These are phyloP conservation scores for Gloeopeniophorella convolvens DNA, from an alignment of 768 basidiomycete species.

Conservation along the genomic window DNA sequence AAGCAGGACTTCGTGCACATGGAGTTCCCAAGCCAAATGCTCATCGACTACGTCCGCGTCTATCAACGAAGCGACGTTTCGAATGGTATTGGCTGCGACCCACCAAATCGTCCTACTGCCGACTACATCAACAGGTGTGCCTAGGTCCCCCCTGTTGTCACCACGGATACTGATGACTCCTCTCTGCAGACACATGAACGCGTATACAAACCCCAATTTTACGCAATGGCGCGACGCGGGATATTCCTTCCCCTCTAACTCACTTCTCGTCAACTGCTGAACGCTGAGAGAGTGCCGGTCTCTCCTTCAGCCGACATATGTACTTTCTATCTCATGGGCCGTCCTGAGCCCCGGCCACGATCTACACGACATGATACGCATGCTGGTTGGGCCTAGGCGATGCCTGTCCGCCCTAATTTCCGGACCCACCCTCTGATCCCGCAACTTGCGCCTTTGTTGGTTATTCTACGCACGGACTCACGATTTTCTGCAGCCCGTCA, in stretches of 20 bases:
- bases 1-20: constrained; percentile 63
- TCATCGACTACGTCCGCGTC: constrained; percentile 84
- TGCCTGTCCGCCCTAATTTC: constrained; percentile 10
- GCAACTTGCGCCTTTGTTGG: not conserved
- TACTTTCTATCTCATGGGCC: constrained; percentile 4
- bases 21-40: constrained; percentile 73
- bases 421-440: no score
- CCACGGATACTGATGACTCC: not conserved
- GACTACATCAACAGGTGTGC: constrained; percentile 67
- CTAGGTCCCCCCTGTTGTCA: not conserved
- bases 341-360: not conserved
- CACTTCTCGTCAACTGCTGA: constrained; percentile 16
- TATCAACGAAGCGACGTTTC: constrained; percentile 73
- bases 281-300: not conserved
- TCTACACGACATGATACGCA: constrained; percentile 17
- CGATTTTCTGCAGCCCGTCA: not conserved
- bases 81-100: constrained; percentile 73
- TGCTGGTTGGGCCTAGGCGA: constrained; percentile 5
- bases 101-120: constrained; percentile 67
- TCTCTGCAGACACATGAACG: constrained; percentile 36
- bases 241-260: constrained; percentile 69
- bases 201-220: constrained; percentile 75
- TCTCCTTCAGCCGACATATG: not conserved
- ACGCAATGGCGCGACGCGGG: constrained; percentile 82
- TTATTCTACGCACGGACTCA: constrained; percentile 6